Evolutionary conservation across 2,329 filamentous ascomycete species (phyloP), one percentile per base, ranked within the genome.

Genomic region (Talaromyces marneffei): DNA sequence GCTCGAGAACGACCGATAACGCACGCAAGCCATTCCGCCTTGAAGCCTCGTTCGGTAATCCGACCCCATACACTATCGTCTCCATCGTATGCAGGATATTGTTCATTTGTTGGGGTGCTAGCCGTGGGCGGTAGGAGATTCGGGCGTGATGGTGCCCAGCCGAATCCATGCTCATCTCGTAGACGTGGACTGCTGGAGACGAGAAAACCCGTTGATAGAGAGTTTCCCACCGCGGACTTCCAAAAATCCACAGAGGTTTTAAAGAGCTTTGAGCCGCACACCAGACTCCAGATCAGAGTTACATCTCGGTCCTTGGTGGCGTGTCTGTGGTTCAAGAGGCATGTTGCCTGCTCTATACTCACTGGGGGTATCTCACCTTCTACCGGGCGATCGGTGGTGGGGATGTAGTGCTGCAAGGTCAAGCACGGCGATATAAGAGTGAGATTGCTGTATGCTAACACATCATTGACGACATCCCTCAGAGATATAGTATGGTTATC

Each of bases 291-390:
- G 53, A 68, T 68, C 48, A 68, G 44, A 20, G 59, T 50, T 23
- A 66, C 63, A 42, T 68, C 66, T 61, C 63, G 59, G 50, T 65
- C 64, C 33, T 64, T 65, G 40, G 65, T 66, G 27, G 65, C 64
- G 37, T 68, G 66, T 29, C 66, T 56, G 57, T 68, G 66, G 52
- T 63, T 68, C 14, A 68, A 53, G 25, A 68, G 63, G 42, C 61
- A 63, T 10, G 64, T 63, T 9, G 66, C 66, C 54, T 67, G 46
- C 20, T 64, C 60, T 25, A 35, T 62, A 14, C 12, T 29, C 18
- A 27, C 61, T 14, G 39, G 37, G 52, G 25, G 50, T 54, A 37
- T 54, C 50, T 54, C 50, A 37, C 29, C 54, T 27, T 57, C 35
- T n/a, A 5, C 54, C 16, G 25, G 54, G 25, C 35, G 37, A n/a